Evolutionary conservation across 2,329 filamentous ascomycete genomes (phyloP).

Genomic region (Periconia macrospinosa): DNA sequence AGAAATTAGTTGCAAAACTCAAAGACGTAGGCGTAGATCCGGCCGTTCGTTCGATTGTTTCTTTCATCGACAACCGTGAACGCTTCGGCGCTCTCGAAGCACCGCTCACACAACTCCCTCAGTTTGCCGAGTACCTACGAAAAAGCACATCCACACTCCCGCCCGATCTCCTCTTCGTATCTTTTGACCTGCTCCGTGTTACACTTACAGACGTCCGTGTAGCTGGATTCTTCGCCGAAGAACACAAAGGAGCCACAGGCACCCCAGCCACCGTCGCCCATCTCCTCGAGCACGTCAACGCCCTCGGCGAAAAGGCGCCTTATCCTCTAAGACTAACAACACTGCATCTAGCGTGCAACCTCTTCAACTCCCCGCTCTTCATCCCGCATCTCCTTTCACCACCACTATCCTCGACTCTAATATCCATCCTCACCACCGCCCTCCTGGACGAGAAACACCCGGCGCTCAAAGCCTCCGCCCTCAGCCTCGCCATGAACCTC

Average conservation of each 20-base stretch:
- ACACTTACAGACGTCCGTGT: conserved; percentile 76
- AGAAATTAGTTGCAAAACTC: conserved; percentile 80
- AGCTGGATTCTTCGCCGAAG: conserved; percentile 80
- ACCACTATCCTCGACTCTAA: conserved; percentile 54
- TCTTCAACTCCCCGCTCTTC: conserved; percentile 77
- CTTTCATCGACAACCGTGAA: conserved; percentile 69
- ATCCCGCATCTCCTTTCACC: conserved; percentile 61
- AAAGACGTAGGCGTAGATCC: conserved; percentile 62
- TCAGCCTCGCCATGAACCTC: conserved; percentile 83
- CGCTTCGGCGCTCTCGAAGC: conserved; percentile 64
- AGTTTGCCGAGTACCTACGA: conserved; percentile 65
- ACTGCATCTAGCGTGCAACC: conserved; percentile 80
- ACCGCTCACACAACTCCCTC: conserved; percentile 69
- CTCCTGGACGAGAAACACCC: conserved; percentile 76
- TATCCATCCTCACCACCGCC: conserved; percentile 74
- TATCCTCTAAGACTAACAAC: conserved; percentile 84
- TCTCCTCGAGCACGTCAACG: conserved; percentile 58
- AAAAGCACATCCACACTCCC: conserved; percentile 60
- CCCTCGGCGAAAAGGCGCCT: conserved; percentile 59
- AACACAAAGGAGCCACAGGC: conserved; percentile 57
- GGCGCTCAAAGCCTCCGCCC: conserved; percentile 77
- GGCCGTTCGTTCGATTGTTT: conserved; percentile 65
- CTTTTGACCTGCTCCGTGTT: conserved; percentile 82
- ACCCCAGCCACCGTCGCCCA: conserved; percentile 57
- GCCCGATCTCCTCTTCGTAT: conserved; percentile 70